Evolutionary conservation across 2,329 filamentous ascomycete genomes (phyloP), one percentile per base, ranked within the genome.

Genomic region (Ophiocordyceps australis): DNA sequence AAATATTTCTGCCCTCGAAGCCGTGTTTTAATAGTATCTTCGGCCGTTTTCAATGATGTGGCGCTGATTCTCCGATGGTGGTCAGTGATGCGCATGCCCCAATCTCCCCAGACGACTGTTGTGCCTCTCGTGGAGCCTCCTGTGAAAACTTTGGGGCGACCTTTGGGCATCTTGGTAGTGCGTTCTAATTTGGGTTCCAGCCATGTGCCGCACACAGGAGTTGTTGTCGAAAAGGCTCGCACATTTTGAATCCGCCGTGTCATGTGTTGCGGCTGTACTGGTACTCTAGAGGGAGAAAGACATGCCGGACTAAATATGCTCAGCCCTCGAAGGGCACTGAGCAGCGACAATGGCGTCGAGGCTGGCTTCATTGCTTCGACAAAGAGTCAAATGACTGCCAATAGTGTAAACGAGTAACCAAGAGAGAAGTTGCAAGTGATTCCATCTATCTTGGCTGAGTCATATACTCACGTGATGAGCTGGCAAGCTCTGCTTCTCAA

Each of bases 71-170:
- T 72, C 30, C 89, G 78, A 55, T 94, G 79, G 49, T 93, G 80
- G 53, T 98, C 89, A 35, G 65, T 73, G 74, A 98, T 89, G 30
- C 89, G 79, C 38, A 98, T 59, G 7, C 89, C 89, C 47, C 85
- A 98, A 50, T 95, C 85, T 28, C 89, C 89, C 82, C 83, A 95
- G 30, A 91, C 73, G 13, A 98, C 78, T 0, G 86, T 95, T 19
- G 89, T 98, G 38, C 89, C 89, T 49, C 91, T 83, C 19, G 67
- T 74, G 28, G 80, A 91, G 32, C 89, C 89, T 33, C 89, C 89
- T 0, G 85, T 98, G 14, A 80, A 69, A 25, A 95, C 83, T 40
- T 82, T 72, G 25, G 80, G 76, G 3, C 83, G 71, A 20, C 86
- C 89, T 57, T 94, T 94, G 38, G 83, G 85, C 62, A 91, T 92